Evolutionary conservation across 2,329 filamentous ascomycete genomes (phyloP), one percentile per base, ranked within the genome.

Genomic region (Diaporthe citriasiana): DNA sequence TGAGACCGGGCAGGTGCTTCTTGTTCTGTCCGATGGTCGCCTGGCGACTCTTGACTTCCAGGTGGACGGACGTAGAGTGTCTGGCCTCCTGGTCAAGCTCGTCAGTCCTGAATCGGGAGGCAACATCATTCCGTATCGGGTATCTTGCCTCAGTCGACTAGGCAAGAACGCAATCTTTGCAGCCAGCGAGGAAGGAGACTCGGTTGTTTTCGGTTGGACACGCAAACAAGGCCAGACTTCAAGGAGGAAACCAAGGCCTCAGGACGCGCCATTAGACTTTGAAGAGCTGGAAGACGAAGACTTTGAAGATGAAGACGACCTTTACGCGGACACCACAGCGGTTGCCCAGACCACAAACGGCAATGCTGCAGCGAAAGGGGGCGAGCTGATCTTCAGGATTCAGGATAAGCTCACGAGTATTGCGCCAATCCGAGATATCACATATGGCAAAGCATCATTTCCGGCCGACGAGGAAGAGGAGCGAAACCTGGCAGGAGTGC

Each of bases 1-100:
- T 22, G 93, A 95, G 70, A 92, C 89, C 38, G 94, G 95, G 2
- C 95, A 98, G 79, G 88, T 98, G 75, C 86, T 99, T n/a, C 87
- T 99, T 45, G 89, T 97, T 9, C 87, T 97, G 35, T 91, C 91
- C 72, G 91, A 93, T 78, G 97, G 97, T 0, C 89, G 89, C 27
- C 86, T 98, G 63, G 91, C 91, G 13, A 88, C 97, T 30, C 83
- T 98, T 17, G 92, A 90, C 22, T 98, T 99, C 84, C 92, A 91
- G 71, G 90, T 98, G 75, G 95, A 98, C 81, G 97, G 97, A 22
- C 91, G 97, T 71, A 97, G 94, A 3, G 95, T 99, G 2, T 97
- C 95, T 35, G 95, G 95, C 1, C 87, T 99, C 75, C 91, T 89
- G n/a, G 84, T 99, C 70, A 91, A 90, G 76, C 83, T 90, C 51